A percentile compares a stretch with the other conserved stretches of the same genome.
Evolutionary conservation across 2,329 filamentous ascomycete species (phyloP).

Genomic region (Exophiala viscosa): DNA sequence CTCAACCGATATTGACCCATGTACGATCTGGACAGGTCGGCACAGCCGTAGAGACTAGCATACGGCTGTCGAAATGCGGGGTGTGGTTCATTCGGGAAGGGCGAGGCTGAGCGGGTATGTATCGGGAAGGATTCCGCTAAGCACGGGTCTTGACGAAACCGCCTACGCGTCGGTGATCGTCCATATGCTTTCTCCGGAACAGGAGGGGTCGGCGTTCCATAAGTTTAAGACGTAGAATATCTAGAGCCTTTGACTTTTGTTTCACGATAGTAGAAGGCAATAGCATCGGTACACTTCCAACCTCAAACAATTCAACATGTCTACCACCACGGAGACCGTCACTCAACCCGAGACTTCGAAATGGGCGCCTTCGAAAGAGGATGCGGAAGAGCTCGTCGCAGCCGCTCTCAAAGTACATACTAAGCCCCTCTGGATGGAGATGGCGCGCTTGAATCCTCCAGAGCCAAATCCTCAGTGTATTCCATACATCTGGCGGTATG

Average conservation of each 20-base stretch:
- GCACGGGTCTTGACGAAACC: background rate
- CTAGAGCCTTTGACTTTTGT: background rate
- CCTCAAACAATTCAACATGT: constrained; percentile 3
- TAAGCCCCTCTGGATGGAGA: constrained; percentile 50
- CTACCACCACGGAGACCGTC: constrained; percentile 10
- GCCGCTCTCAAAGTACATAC: constrained; percentile 22
- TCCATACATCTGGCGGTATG: constrained; percentile 35
- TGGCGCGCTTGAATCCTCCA: constrained; percentile 39
- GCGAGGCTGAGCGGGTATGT: constrained; percentile 12
- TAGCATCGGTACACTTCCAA: background rate
- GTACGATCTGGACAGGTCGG: background rate
- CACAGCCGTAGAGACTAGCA: no score
- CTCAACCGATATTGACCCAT: constrained; percentile 10
- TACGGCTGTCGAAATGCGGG: background rate
- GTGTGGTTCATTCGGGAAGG: background rate
- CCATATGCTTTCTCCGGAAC: background rate
- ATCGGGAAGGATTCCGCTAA: constrained; percentile 8
- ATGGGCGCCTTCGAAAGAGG: constrained; percentile 11
- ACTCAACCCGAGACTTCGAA: constrained; percentile 4
- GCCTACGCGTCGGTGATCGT: background rate
- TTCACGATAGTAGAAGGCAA: background rate
- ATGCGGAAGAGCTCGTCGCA: constrained; percentile 14
- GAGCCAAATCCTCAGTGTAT: constrained; percentile 22
- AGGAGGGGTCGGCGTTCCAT: background rate
- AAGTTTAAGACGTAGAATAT: background rate